A percentile compares a stretch with the other conserved stretches of the same genome.
These are phyloP conservation scores for Fraxinus platypoda DNA, from an alignment of 305 asterid genomes.

Conservation along the genomic window DNA sequence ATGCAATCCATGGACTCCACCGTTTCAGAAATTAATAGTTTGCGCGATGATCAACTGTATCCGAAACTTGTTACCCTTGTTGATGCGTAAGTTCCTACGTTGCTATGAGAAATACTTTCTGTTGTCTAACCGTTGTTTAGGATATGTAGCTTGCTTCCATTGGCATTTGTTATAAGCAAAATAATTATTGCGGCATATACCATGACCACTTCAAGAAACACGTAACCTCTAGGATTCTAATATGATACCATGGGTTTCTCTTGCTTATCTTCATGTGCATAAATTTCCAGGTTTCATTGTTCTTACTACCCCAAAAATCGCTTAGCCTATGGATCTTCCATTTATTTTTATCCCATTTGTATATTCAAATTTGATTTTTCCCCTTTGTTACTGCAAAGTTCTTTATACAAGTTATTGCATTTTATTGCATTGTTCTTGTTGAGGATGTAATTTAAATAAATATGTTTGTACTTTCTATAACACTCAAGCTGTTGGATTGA, in stretches of 20 bases:
- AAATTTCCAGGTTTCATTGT: not conserved
- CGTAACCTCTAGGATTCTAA: not conserved
- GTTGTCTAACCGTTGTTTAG: not conserved
- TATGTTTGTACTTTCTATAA: not conserved
- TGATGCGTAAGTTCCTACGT: slow-evolving; percentile 70
- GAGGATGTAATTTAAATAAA: not conserved
- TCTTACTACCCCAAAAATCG: not conserved
- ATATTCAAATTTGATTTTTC: not conserved
- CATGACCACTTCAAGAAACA: not conserved
- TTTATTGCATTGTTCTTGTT: not conserved
- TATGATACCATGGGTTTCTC: not conserved
- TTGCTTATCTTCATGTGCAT: not conserved
- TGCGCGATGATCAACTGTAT: slow-evolving; percentile 86
- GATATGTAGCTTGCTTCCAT: not conserved
- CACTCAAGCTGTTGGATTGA: no score
- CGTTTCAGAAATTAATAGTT: slow-evolving; percentile 84
- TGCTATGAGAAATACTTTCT: slow-evolving; percentile 2
- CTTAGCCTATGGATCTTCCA: not conserved
- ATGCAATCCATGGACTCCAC: slow-evolving; percentile 99
- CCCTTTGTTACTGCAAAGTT: not conserved
- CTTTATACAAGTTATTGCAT: not conserved
- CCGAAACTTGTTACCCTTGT: slow-evolving; percentile 85
- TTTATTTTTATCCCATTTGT: not conserved
- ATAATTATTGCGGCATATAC: not conserved
- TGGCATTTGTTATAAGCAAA: not conserved